Conservation (phyloP, 2,329 filamentous ascomycete species). For the Cadophora malorum region DNA sequence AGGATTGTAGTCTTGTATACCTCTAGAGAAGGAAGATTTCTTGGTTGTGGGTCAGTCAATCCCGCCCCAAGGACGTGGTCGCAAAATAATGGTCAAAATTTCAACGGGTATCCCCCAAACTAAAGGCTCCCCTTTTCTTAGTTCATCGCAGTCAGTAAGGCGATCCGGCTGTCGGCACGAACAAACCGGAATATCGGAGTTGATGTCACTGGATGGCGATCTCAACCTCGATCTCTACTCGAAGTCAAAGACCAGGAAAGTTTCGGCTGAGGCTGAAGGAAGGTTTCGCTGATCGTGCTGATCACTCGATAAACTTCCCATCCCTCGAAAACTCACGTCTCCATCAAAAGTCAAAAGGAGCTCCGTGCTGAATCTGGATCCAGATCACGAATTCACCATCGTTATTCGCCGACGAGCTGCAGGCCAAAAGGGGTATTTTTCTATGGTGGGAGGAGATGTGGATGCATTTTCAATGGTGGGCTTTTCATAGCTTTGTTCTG, state of each 20-base stretch:
- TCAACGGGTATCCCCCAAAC: background rate
- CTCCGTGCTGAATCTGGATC: background rate
- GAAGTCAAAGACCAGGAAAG: background rate
- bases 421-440: background rate
- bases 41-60: no score
- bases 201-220: background rate
- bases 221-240: background rate
- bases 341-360: conserved; percentile 1
- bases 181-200: background rate
- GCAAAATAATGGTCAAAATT: no score
- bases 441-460: background rate
- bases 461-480: conserved; percentile 1
- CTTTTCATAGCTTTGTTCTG: background rate
- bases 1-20: background rate
- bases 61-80: no score
- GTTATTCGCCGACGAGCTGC: background rate
- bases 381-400: background rate
- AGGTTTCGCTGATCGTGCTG: conserved; percentile 12
- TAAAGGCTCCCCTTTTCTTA: background rate
- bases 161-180: conserved; percentile 1
- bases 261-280: conserved; percentile 18
- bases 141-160: background rate
- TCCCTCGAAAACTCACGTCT: background rate
- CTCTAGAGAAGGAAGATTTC: background rate
- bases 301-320: conserved; percentile 3